These are phyloP conservation scores for Scytalidium sp. DNA, from an alignment of 2,329 filamentous ascomycete species.

Conservation along the genomic window DNA sequence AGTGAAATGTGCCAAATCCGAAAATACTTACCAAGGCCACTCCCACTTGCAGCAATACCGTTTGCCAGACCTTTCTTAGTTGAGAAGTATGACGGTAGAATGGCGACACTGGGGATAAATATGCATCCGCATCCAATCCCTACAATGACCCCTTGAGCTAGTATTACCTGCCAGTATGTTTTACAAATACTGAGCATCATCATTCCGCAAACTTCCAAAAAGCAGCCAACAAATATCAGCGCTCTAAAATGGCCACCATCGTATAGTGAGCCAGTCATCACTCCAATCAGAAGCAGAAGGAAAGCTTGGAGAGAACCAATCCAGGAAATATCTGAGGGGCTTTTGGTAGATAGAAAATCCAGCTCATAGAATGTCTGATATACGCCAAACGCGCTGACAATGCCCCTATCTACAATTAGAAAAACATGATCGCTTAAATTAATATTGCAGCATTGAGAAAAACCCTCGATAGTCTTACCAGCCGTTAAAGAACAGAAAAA, in stretches of 20 bases:
- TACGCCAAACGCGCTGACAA: constrained; percentile 45
- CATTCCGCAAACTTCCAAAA: constrained; percentile 42
- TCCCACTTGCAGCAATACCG: constrained; percentile 44
- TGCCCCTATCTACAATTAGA: constrained; percentile 28
- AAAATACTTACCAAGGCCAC: constrained; percentile 43
- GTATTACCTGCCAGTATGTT: constrained; percentile 40
- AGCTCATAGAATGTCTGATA: constrained; percentile 51
- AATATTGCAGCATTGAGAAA: too few species aligned
- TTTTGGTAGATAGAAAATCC: constrained; percentile 31
- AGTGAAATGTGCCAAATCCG: not conserved
- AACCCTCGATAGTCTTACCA: constrained; percentile 38
- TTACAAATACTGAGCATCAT: constrained; percentile 37
- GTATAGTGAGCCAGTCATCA: constrained; percentile 41
- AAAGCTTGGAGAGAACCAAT: constrained; percentile 46
- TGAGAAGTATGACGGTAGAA: constrained; percentile 48
- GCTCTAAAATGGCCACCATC: constrained; percentile 43
- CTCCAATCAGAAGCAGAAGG: constrained; percentile 39
- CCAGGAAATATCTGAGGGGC: constrained; percentile 40
- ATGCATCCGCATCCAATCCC: constrained; percentile 42
- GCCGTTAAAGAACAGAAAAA: constrained; percentile 53
- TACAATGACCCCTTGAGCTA: constrained; percentile 42
- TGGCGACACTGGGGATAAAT: constrained; percentile 49
- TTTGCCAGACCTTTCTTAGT: constrained; percentile 30
- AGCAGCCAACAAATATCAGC: constrained; percentile 36
- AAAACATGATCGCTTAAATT: too few species aligned